A percentile compares a stretch with the other conserved stretches of the same genome.
Conservation (phyloP, 2,329 filamentous ascomycete genomes). For the Penicillium palitans region DNA sequence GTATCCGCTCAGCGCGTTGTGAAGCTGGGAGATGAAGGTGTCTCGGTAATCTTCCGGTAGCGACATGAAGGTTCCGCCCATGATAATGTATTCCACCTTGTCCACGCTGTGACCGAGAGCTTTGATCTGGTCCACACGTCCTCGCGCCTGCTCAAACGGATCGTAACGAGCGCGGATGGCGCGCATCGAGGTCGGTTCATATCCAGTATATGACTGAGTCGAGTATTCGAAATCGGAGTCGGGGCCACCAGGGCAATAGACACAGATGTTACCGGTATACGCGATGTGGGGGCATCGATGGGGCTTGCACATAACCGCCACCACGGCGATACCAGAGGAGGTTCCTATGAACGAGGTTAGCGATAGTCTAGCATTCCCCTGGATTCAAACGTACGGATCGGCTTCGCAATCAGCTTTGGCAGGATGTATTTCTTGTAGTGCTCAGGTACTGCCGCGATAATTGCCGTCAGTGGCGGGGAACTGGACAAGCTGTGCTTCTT, state of each 20-base stretch:
- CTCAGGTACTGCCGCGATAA: constrained; percentile 97
- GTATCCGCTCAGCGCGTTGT: constrained; percentile 96
- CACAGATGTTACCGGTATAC: constrained; percentile 98
- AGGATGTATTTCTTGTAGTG: constrained; percentile 99
- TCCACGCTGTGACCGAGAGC: constrained; percentile 94
- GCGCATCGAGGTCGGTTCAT: constrained; percentile 97
- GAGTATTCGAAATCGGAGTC: constrained; percentile 99
- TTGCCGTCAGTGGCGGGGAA: constrained; percentile 89
- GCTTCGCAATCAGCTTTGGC: constrained; percentile 94
- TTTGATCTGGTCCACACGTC: constrained; percentile 94
- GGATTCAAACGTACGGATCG: constrained; percentile 65
- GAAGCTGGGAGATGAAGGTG: constrained; percentile 89
- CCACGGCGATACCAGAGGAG: constrained; percentile 94
- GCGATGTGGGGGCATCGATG: constrained; percentile 97
- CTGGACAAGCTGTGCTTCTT: constrained; percentile 89
- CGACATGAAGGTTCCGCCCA: constrained; percentile 99
- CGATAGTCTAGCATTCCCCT: neutral
- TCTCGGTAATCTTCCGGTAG: constrained; percentile 85
- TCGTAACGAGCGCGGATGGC: constrained; percentile 96
- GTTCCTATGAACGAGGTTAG: constrained; percentile 61
- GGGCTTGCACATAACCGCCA: constrained; percentile 99
- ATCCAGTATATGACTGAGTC: constrained; percentile 97
- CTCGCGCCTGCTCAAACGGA: constrained; percentile 94
- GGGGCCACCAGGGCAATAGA: constrained; percentile 95
- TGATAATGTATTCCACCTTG: constrained; percentile 99